These are phyloP conservation scores for Pythium folliculosum DNA, from an alignment of 352 stramenopile species.

Conservation along the genomic window DNA sequence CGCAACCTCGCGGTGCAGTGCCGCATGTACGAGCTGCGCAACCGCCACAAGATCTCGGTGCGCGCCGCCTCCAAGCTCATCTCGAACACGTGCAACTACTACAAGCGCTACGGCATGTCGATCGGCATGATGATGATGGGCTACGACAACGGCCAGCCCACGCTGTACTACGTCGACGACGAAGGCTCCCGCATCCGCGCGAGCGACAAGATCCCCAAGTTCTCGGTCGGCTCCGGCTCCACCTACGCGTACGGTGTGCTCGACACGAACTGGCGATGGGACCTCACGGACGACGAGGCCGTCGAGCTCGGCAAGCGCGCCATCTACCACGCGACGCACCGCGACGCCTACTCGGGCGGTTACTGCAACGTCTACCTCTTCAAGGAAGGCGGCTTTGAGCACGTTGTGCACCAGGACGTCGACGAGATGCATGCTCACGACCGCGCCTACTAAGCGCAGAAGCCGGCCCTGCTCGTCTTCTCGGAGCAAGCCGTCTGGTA, in stretches of 20 bases:
- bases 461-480: too few species aligned
- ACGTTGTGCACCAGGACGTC: conserved; percentile 97
- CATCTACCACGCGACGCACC: conserved; percentile 99
- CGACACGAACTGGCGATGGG: conserved; percentile 95
- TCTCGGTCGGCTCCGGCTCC: conserved; percentile 98
- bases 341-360: conserved; percentile 98
- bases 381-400: conserved; percentile 96
- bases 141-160: conserved; percentile 97
- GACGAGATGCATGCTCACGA: conserved; percentile 97
- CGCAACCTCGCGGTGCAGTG: conserved; percentile 96
- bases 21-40: conserved; percentile 98
- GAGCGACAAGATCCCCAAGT: conserved; percentile 94
- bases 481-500: background rate
- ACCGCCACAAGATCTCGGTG: conserved; percentile 99
- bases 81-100: conserved; percentile 98
- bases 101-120: conserved; percentile 92
- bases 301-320: conserved; percentile 98
- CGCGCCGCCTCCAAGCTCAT: conserved; percentile 98
- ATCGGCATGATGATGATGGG: conserved; percentile 99
- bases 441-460: conserved; percentile 42
- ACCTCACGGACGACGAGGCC: conserved; percentile 98
- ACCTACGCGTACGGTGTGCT: conserved; percentile 99
- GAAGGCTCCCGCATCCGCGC: conserved; percentile 98
- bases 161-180: conserved; percentile 99
- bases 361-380: conserved; percentile 98